Base-by-base conservation (phyloP, 1,284 basidiomycete species). In the Ceratobasidium sp. region DNA sequence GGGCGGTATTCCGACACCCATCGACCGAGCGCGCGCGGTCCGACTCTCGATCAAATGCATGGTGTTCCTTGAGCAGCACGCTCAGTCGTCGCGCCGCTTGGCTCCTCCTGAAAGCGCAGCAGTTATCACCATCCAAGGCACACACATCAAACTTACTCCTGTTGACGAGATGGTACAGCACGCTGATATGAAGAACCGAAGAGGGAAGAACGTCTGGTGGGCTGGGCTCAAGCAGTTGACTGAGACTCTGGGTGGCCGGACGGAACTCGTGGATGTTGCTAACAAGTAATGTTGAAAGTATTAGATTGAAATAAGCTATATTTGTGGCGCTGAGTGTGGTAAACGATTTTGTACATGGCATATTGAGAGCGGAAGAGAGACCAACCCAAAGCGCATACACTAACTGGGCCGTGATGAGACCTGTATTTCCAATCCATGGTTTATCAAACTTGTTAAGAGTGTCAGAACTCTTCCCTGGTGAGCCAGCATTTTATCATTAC, bases 1-100 rank as follows among this genome's bases (percentile, higher is more conserved):
- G 84, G 97, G 97, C 23, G 96, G 96, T 5, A 92, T 95, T 3
- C 97, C 97, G 2, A 97, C 96, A 0, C 97, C 97, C 0, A 89
- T 95, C 80, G 98, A 99, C 86, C 94, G 97, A 78, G 92, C 94
- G 0, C 93, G 96, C 23, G 97, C 96, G 0, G 94, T 95, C 0
- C 93, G 97, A 62, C 89, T 99, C 56, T 93, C 97, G 9, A 88
- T 98, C 79, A 93, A 94, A 82, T 97, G 95, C 87, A 97, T 99
- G 93, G 87, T 92, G 69, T 99, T 98, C 90, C 89, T 99, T 80
- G 97, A 99, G 85, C 84, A 90, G 77, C 92, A 98, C 81, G 93
- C 94, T 81, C 87, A 86, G 68, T 80, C 84, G 40, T 50, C 50
- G 23, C 38, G 52, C 40, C 75, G 64, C 57, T 42, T 87, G 28